Percentiles rank a stretch among this genome's conserved stretches.
phyloP scores from a whole-genome alignment of 2,329 filamentous ascomycete species.

The Botrytis medusae region DNA sequence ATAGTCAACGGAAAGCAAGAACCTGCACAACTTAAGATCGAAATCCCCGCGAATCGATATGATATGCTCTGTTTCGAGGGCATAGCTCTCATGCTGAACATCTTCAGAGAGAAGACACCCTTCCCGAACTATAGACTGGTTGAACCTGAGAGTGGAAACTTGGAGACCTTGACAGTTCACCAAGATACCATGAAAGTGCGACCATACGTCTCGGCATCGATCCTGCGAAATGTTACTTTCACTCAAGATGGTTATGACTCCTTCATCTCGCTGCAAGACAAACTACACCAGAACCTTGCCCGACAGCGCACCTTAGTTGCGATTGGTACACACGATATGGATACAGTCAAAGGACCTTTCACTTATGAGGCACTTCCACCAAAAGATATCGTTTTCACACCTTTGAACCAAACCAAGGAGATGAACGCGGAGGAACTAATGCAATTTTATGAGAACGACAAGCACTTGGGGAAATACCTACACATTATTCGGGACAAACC shows the following conservation, averaged over 20 bases:
- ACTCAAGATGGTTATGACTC: conserved; percentile 89
- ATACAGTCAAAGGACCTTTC: conserved; percentile 92
- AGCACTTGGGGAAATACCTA: conserved; percentile 83
- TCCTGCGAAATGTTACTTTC: conserved; percentile 89
- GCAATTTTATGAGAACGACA: conserved; percentile 93
- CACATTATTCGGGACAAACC: conserved; percentile 93
- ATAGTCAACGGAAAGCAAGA: conserved; percentile 78
- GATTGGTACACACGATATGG: conserved; percentile 94
- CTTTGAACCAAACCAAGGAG: conserved; percentile 86
- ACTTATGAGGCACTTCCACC: conserved; percentile 91
- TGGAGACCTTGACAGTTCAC: conserved; percentile 78
- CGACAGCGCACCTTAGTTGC: conserved; percentile 91
- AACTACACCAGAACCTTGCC: conserved; percentile 94
- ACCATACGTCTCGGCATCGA: conserved; percentile 84
- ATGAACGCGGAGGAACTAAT: conserved; percentile 90
- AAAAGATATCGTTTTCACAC: conserved; percentile 87
- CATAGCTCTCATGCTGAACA: conserved; percentile 91
- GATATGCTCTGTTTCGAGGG: conserved; percentile 98
- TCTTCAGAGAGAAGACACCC: conserved; percentile 77
- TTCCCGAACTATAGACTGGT: conserved; percentile 79
- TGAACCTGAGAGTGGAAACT: conserved; percentile 67
- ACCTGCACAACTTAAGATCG: conserved; percentile 92
- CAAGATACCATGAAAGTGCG: conserved; percentile 75
- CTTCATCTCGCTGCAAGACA: conserved; percentile 97
- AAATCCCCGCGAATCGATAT: conserved; percentile 92